phyloP scores from a whole-genome alignment of 2,329 filamentous ascomycete genomes.

The Stachybotrys chartarum region DNA sequence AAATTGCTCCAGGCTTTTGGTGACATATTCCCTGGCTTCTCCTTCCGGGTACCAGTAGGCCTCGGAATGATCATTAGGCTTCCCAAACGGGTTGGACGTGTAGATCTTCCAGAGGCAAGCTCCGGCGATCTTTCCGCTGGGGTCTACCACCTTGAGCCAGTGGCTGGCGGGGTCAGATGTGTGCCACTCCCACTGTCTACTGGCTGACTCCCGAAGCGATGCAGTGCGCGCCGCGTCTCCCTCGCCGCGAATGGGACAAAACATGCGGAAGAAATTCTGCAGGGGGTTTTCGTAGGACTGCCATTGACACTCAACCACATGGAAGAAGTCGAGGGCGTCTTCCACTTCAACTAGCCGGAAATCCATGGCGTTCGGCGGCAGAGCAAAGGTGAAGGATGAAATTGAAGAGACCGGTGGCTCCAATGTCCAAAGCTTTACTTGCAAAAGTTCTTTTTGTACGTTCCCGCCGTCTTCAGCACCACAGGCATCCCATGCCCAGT shows the following conservation, averaged over 20 bases:
- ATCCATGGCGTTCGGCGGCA: too few relatives aligned
- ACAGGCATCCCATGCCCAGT: too few relatives aligned
- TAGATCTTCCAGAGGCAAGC: constrained; percentile 14
- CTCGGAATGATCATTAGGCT: constrained; percentile 4
- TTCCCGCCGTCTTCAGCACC: too few relatives aligned
- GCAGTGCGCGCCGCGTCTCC: constrained; percentile 5
- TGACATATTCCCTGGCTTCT: constrained; percentile 11
- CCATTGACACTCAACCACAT: constrained; percentile 13
- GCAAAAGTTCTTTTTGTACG: too few relatives aligned
- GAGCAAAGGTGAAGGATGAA: too few relatives aligned
- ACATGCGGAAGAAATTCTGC: constrained; percentile 12
- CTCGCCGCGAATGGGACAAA: constrained; percentile 8
- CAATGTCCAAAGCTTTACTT: too few relatives aligned
- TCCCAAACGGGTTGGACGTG: constrained; percentile 7
- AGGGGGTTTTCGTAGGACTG: constrained; percentile 8
- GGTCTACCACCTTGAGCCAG: constrained; percentile 9
- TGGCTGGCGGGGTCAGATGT: constrained; percentile 8
- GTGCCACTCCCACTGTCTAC: constrained; percentile 7
- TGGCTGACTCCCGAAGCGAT: constrained; percentile 6
- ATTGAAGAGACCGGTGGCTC: too few relatives aligned
- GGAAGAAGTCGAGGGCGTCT: constrained; percentile 7
- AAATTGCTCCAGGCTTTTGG: constrained; percentile 9
- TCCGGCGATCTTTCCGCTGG: constrained; percentile 9
- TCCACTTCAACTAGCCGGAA: constrained; percentile 11
- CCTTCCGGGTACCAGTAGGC: constrained; percentile 12